Base-by-base conservation (phyloP, 73 alveolate genomes). In the Paramecium sonneborni region DNA sequence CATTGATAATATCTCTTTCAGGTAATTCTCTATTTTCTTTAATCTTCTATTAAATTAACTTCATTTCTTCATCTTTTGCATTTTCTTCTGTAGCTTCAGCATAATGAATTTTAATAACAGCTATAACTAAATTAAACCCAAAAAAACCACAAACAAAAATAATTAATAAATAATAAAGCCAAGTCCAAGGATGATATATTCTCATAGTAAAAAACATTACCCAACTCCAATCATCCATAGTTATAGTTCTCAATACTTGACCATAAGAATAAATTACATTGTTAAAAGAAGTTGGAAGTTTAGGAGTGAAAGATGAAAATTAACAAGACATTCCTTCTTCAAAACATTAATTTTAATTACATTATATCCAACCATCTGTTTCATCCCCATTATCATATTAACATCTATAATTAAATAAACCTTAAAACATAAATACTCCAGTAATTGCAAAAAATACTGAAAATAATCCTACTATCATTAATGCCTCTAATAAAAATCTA, bases 211-310 rank as follows among this genome's bases (percentile, higher is more conserved):
- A 79, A 43, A 21, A 39, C 90, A 79, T 79, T 10, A 46, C 90
- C 44, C 44, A 41, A 79, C 62, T 79, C 90, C 90, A 79, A 43
- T 46, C 90, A 79, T 79, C 90, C 90, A 79, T 79, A 1, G 90
- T 79, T 4, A 39, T 46, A 1, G 74, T 46, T 39, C 90, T 38
- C 28, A 79, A 62, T 0, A 79, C 74, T 41, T 79, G 67, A 2
- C 76, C 90, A 41, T 30, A 79, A 1, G 90, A 43, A 46, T 39
- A 79, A 44, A 79, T 15, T 5, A 79, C 41, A 79, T 79, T 79
- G 18, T 79, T 79, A 23, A 43, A 79, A 0, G 69, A 43, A 0
- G 46, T 79, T 2, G 90, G 90, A 20, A 46, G 46, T 39, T 79
- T 43, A 44, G 74, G 76, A 24, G 90, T 43, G 20, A 38, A 32